Conservation (phyloP, 495 filamentous ascomycete species). For the Gamarada debralockiae region DNA sequence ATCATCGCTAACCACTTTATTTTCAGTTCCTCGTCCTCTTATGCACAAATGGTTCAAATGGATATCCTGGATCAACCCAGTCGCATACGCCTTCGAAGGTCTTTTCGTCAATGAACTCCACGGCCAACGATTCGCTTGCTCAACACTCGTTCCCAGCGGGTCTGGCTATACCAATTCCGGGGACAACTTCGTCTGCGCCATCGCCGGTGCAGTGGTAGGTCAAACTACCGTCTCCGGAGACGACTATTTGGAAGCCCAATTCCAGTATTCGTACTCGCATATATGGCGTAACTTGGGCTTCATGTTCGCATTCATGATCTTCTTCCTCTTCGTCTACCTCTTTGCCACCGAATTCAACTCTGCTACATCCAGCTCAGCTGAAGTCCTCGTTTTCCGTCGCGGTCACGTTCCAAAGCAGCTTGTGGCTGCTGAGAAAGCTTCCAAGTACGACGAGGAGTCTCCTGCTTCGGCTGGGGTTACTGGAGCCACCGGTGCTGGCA, state of each 20-base stretch:
- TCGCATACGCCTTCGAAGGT: slow-evolving; percentile 73
- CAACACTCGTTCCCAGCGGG: slow-evolving; percentile 40
- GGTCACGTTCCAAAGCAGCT: slow-evolving; percentile 62
- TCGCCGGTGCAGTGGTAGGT: slow-evolving; percentile 53
- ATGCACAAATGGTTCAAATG: slow-evolving; percentile 84
- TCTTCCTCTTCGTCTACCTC: slow-evolving; percentile 65
- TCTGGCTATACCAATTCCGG: slow-evolving; percentile 25
- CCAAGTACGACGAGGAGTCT: slow-evolving; percentile 37
- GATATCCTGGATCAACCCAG: slow-evolving; percentile 77
- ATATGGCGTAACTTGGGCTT: slow-evolving; percentile 85
- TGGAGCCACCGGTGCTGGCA: slow-evolving; percentile 25
- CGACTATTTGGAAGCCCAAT: slow-evolving; percentile 59
- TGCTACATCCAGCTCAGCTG: slow-evolving; percentile 78
- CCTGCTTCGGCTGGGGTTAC: slow-evolving; percentile 23
- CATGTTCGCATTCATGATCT: slow-evolving; percentile 67
- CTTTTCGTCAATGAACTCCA: slow-evolving; percentile 72
- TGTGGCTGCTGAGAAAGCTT: slow-evolving; percentile 44
- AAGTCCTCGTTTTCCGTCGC: slow-evolving; percentile 81
- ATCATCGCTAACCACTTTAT: slow-evolving; percentile 72
- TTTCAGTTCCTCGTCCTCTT: slow-evolving; percentile 63
- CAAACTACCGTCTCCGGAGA: slow-evolving; percentile 60
- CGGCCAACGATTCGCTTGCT: slow-evolving; percentile 39
- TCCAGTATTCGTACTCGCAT: slow-evolving; percentile 55
- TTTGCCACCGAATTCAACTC: slow-evolving; percentile 69
- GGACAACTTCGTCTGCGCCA: slow-evolving; percentile 52